Evolutionary conservation across 176 grass and related monocot genomes (phyloP), one percentile per base, ranked within the genome.

Genomic region (Carex littledalei): DNA sequence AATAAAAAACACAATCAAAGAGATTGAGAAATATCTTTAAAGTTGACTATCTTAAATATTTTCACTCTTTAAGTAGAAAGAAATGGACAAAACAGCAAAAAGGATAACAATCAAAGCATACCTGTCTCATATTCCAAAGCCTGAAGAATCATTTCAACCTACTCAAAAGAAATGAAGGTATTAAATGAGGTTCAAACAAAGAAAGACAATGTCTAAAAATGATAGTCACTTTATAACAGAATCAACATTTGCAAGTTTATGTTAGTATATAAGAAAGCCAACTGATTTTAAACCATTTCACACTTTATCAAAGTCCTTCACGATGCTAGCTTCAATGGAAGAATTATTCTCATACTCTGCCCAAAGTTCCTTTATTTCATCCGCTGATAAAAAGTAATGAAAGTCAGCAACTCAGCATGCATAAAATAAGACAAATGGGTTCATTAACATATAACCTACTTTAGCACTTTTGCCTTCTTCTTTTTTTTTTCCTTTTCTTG

Each of bases 81-180:
- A 50, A 61, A 12, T 39, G 53, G 11, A 69, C 66, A 60, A 74
- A 64, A n/a, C 1, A 67, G 8, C 4, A 10, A 58, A 55, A 47
- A 24, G 13, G 8, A 67, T 52, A 52, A 16, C 16, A 50, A 34
- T 73, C 64, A 14, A 7, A 16, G 2, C 34, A n/a, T 92, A 98
- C 96, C 93, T 79, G 89, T 90, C 88, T 98, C 96, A 68, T 98
- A 98, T 89, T 98, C 96, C 75, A 98, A 89, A 85, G 96, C 96
- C 74, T 98, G 96, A 92, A 98, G 96, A 83, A 98, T 98, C 96
- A 98, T 98, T 93, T 98, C 96, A 53, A 98, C 93, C 96, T 98
- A 86, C 64, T 74, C 82, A 81, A 35, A 3, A 86, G 82, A 72
- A 78, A 86, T 3, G 5, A 86, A 49, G n/a, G 24, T 67, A 5